These are phyloP conservation scores for Actinomucor elegans DNA, from an alignment of 371 early-diverging fungal genomes.

Conservation along the genomic window DNA sequence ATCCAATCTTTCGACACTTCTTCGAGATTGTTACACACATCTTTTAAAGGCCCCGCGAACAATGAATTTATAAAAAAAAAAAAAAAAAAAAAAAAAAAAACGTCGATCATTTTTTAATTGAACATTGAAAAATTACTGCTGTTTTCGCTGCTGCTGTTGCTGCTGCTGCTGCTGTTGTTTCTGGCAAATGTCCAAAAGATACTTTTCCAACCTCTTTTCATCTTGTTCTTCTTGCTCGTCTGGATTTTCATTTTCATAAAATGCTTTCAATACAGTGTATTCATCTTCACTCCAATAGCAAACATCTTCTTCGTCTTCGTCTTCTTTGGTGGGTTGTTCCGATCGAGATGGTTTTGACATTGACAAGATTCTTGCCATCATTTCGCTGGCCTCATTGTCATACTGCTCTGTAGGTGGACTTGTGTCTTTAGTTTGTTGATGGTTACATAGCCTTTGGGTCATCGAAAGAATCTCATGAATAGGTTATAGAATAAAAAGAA, in stretches of 20 bases:
- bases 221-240: constrained; percentile 12
- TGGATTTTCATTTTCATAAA: constrained; percentile 17
- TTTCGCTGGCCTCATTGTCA: constrained; percentile 11
- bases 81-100: background rate
- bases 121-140: background rate
- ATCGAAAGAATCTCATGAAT: constrained; percentile 14
- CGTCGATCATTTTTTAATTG: constrained; percentile 2
- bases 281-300: constrained; percentile 19
- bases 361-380: constrained; percentile 7
- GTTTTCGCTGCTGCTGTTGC: background rate
- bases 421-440: constrained; percentile 5
- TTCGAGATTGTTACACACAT: too few relatives aligned
- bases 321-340: background rate
- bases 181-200: constrained; percentile 1
- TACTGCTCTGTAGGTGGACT: background rate
- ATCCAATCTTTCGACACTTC: too few relatives aligned
- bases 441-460: constrained; percentile 23
- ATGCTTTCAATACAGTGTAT: constrained; percentile 11
- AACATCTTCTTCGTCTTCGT: constrained; percentile 6
- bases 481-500: background rate
- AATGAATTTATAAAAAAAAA: background rate
- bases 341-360: constrained; percentile 12
- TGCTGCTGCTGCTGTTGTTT: background rate
- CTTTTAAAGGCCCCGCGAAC: too few relatives aligned
- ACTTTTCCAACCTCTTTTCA: background rate